Base-by-base conservation (phyloP, 495 filamentous ascomycete genomes). In the Aspergillus bridgeri region DNA sequence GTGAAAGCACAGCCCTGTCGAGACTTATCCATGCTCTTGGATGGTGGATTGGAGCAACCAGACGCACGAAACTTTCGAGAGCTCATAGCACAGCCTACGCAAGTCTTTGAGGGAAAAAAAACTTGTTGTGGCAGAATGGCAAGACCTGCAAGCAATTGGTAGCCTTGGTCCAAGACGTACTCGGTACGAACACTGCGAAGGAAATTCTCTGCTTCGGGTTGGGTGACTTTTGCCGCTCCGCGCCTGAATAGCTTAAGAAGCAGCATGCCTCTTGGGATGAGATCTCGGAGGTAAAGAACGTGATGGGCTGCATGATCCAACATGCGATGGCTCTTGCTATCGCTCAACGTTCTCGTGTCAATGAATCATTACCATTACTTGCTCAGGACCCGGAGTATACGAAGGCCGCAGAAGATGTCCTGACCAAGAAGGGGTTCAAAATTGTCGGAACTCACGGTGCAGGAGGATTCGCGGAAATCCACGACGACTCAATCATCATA, bases 161-260 rank as follows among this genome's bases (percentile, higher is more conserved):
- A 64, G 45, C 62, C 47, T 61, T 70, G 29, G 59, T 76, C 54
- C 56, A 60, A 54, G 57, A 65, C 59, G 13, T 65, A 54, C 56
- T 73, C 33, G 50, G 56, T 58, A 64, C 48, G 50, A 67, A 57
- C 38, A 71, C 52, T 42, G 63, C 68, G 56, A 73, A 68, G 47
- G 73, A 76, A 53, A 59, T 75, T 58, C 53, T 76, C 42, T 74
- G 73, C 59, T 76, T 74, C 44, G 70, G 70, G 45, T 61, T 76
- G 48, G 70, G 73, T 59, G 67, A 75, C 53, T 63, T 74, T 57
- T 66, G 62, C 59, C 62, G 54, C 54, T 60, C 65, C 52, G 63
- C 65, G 18, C 64, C 65, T 59, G 61, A 70, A 51, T 70, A 67
- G 69, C 55, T 65, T 44, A 72, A 67, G 53, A 59, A 44, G 54